A percentile compares a stretch with the other conserved stretches of the same genome.
Evolutionary conservation across 768 basidiomycete species (phyloP).

Genomic region (Amanita polypyramis): DNA sequence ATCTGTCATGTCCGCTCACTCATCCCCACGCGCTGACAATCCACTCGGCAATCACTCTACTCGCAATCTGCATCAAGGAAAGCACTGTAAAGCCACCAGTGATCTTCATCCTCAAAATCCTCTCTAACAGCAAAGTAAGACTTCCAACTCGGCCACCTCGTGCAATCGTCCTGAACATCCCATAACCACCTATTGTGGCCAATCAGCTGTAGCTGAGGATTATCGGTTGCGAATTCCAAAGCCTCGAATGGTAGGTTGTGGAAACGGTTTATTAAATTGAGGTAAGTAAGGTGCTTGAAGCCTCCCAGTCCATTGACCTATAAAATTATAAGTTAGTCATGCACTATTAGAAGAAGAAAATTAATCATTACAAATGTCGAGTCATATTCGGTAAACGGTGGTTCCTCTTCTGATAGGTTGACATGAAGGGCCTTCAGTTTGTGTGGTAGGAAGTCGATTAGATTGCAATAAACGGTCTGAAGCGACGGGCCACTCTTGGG

Average conservation of each 20-base stretch:
- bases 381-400: not conserved
- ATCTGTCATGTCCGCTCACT: not conserved
- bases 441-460: not conserved
- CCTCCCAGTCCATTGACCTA: not conserved
- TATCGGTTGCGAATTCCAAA: not conserved
- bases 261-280: not conserved
- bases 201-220: not conserved
- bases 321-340: not conserved
- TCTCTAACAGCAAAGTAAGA: not conserved
- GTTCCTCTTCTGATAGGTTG: not conserved
- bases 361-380: not conserved
- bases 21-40: not conserved
- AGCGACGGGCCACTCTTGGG: not conserved
- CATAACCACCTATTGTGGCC: not conserved
- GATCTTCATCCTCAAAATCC: constrained; percentile 2
- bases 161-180: not conserved
- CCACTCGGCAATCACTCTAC: too few relatives aligned
- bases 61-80: not conserved
- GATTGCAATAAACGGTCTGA: not conserved
- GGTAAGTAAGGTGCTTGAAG: constrained; percentile 2
- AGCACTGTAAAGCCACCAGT: not conserved
- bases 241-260: not conserved
- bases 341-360: not conserved
- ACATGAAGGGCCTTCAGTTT: not conserved
- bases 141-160: not conserved